phyloP scores from a whole-genome alignment of 2,329 filamentous ascomycete genomes.

The Xylaria sp. region DNA sequence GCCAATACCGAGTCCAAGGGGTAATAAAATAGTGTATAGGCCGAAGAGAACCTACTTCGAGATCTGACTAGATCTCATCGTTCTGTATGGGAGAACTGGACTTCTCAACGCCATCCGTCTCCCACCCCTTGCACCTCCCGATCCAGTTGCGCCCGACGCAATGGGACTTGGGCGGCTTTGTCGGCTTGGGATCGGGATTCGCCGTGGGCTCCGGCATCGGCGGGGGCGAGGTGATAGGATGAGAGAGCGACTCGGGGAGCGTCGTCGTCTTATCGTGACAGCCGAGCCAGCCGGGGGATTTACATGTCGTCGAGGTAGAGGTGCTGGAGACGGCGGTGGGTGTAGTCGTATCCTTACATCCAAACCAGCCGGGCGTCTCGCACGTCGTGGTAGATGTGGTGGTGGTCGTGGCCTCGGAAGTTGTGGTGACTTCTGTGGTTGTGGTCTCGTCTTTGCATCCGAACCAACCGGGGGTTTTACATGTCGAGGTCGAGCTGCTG shows the following conservation, averaged over 20 bases:
- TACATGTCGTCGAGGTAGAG: constrained; percentile 25
- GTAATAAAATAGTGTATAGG: background rate
- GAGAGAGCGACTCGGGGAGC: constrained; percentile 17
- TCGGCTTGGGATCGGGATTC: constrained; percentile 12
- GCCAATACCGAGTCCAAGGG: too few relatives aligned
- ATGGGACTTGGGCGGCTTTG: constrained; percentile 23
- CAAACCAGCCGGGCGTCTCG: constrained; percentile 31
- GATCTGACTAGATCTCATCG: constrained; percentile 32
- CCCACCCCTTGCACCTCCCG: constrained; percentile 34
- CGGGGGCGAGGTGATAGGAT: constrained; percentile 34
- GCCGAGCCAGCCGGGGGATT: constrained; percentile 30
- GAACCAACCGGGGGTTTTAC: constrained; percentile 66
- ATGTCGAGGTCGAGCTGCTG: constrained; percentile 56
- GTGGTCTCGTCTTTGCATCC: constrained; percentile 61
- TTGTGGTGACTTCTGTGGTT: constrained; percentile 42
- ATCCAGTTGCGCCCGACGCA: constrained; percentile 34
- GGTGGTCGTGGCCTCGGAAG: constrained; percentile 35
- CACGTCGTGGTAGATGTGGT: constrained; percentile 32
- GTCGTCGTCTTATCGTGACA: constrained; percentile 27
- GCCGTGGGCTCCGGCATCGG: constrained; percentile 24
- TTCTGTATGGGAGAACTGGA: constrained; percentile 19
- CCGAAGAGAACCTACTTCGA: background rate
- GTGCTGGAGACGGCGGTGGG: constrained; percentile 10
- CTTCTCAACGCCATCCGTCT: constrained; percentile 2
- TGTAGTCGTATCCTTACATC: constrained; percentile 20